Conservation (phyloP, 2,329 filamentous ascomycete genomes). For the Cytospora chrysosperma region DNA sequence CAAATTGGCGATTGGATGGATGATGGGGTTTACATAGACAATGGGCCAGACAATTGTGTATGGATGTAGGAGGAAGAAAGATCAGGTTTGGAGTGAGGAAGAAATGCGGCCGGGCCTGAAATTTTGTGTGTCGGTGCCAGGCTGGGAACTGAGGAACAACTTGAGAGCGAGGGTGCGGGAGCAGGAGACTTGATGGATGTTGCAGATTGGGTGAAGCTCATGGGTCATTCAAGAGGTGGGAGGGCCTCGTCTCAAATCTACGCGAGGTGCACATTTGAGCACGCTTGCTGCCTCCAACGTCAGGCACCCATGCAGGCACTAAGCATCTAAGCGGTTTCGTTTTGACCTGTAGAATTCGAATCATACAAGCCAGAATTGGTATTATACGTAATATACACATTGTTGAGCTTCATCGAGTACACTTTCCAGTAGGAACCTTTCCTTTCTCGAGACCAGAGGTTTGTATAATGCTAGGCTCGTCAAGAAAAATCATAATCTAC, state of each 20-base stretch:
- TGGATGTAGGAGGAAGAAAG: background rate
- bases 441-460: background rate
- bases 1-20: constrained; percentile 6
- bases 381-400: background rate
- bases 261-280: constrained; percentile 6
- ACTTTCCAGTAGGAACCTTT: background rate
- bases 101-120: constrained; percentile 6
- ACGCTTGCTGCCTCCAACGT: constrained; percentile 11
- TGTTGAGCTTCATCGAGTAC: background rate
- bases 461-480: too few relatives aligned
- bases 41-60: background rate
- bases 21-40: constrained; percentile 2
- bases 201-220: constrained; percentile 21
- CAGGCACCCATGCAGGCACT: constrained; percentile 13
- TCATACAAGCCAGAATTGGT: background rate
- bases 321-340: constrained; percentile 4
- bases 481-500: too few relatives aligned
- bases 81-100: constrained; percentile 1
- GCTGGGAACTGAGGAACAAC: constrained; percentile 16
- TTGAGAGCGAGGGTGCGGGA: constrained; percentile 15
- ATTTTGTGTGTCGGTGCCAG: constrained; percentile 15
- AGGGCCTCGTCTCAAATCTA: background rate
- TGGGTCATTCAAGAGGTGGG: constrained; percentile 10
- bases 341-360: background rate
- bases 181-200: constrained; percentile 20